A percentile compares a stretch with the other conserved stretches of the same genome.
Evolutionary conservation across 2,329 filamentous ascomycete genomes (phyloP).

Genomic region (Talaromyces sp.): DNA sequence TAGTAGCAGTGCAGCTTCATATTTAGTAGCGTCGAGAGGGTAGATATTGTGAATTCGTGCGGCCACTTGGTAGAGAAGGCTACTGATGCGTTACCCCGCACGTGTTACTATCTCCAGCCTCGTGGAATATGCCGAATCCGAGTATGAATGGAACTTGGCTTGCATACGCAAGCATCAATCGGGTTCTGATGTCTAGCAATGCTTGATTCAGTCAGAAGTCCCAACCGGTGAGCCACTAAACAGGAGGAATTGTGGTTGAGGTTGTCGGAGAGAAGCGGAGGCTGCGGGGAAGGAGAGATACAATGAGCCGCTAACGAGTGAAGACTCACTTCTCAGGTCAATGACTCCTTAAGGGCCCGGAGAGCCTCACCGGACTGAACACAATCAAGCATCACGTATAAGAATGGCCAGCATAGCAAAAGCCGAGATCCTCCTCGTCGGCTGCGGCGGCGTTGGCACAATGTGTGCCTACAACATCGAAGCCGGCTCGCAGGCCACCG

Average conservation of each 20-base stretch:
- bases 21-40: background rate
- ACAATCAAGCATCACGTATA: background rate
- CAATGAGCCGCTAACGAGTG: background rate
- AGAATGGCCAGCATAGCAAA: conserved; percentile 24
- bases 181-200: background rate
- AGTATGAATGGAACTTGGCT: background rate
- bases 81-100: background rate
- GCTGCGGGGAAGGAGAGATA: background rate
- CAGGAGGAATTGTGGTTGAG: background rate
- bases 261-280: background rate
- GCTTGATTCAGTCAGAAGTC: background rate
- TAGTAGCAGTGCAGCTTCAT: background rate
- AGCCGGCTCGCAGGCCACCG: conserved; percentile 47
- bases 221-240: background rate
- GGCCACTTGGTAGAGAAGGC: background rate
- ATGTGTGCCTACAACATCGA: conserved; percentile 57
- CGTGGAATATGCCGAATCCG: background rate
- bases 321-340: too few relatives aligned
- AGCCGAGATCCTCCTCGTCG: conserved; percentile 50
- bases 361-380: background rate
- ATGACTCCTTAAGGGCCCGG: background rate
- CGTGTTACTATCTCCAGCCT: background rate
- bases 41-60: background rate
- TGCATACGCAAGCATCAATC: background rate
- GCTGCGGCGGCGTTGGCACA: conserved; percentile 56